Conservation (phyloP, 1,139 yeast genomes). For the Geotrichum klebahnii region DNA sequence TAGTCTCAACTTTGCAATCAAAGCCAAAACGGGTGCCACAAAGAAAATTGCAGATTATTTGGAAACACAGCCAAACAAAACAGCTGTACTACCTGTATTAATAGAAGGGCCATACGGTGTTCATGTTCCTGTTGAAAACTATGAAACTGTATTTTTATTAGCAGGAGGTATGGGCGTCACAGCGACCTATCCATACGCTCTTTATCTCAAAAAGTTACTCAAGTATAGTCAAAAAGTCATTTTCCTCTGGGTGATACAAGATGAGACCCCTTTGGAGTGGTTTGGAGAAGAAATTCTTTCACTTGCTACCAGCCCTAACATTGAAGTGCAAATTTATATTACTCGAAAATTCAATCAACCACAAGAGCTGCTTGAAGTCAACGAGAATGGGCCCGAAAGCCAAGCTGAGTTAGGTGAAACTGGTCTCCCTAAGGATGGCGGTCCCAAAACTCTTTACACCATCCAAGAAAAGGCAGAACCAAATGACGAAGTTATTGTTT, state of each 20-base stretch:
- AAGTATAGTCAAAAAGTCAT: conserved; percentile 37
- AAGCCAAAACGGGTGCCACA: conserved; percentile 36
- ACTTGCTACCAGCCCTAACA: conserved; percentile 12
- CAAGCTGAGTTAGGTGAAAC: neutral
- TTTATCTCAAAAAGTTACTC: conserved; percentile 16
- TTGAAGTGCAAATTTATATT: conserved; percentile 24
- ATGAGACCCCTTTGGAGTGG: conserved; percentile 47
- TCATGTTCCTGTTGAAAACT: conserved; percentile 48
- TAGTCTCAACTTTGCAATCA: conserved; percentile 36
- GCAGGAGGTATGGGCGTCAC: conserved; percentile 73
- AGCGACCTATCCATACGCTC: conserved; percentile 39
- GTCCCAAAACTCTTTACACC: neutral
- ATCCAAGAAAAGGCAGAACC: neutral
- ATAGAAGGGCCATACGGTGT: conserved; percentile 62
- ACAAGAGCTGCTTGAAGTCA: conserved; percentile 6
- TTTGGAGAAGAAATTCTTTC: conserved; percentile 36
- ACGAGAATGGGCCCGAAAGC: neutral
- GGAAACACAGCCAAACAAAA: conserved; percentile 21
- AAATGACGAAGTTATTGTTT: neutral
- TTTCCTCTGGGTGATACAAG: conserved; percentile 52
- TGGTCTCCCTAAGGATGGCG: neutral
- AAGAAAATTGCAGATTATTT: conserved; percentile 29
- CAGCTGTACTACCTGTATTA: conserved; percentile 37
- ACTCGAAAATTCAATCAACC: conserved; percentile 17
- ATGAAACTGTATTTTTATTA: conserved; percentile 49